Evolutionary conservation across 192 early-diverging fungal species (phyloP).

Genomic region (Umbelopsis ramanniana): DNA sequence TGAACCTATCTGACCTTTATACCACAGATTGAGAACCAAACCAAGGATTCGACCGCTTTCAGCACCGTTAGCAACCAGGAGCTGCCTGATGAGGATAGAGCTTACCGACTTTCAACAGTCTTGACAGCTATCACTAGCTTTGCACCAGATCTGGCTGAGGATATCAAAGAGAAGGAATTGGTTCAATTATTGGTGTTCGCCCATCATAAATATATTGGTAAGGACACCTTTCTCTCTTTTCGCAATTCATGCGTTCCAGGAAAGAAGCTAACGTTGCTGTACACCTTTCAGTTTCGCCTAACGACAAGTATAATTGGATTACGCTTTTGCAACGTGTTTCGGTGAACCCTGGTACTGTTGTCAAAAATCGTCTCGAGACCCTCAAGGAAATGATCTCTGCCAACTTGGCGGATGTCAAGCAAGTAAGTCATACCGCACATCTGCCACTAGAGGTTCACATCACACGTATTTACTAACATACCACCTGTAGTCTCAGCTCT

Average conservation of each 20-base stretch:
- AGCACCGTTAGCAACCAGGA: slow-evolving; percentile 32
- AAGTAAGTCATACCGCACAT: slow-evolving; percentile 26
- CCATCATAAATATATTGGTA: slow-evolving; percentile 56
- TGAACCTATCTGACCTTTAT: not conserved
- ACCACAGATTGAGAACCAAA: slow-evolving; percentile 45
- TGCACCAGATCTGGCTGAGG: slow-evolving; percentile 31
- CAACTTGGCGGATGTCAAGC: slow-evolving; percentile 39
- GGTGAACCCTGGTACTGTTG: slow-evolving; percentile 72
- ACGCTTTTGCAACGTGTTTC: slow-evolving; percentile 75
- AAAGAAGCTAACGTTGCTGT: slow-evolving; percentile 11
- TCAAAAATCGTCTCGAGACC: slow-evolving; percentile 40
- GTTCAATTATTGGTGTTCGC: slow-evolving; percentile 53
- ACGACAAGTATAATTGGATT: slow-evolving; percentile 84
- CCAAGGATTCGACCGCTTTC: slow-evolving; percentile 53
- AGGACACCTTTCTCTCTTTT: not conserved
- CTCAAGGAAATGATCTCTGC: slow-evolving; percentile 55
- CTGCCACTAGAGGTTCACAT: slow-evolving; percentile 17
- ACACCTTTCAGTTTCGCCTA: slow-evolving; percentile 52
- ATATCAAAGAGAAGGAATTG: slow-evolving; percentile 43
- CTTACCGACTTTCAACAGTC: slow-evolving; percentile 55
- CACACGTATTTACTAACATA: slow-evolving; percentile 28
- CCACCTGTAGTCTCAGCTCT: slow-evolving; percentile 48
- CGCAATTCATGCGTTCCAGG: not conserved
- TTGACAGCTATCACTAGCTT: slow-evolving; percentile 55
- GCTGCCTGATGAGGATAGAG: slow-evolving; percentile 37